phyloP scores from a whole-genome alignment of 179 eudicot species.

The Silene vulgaris region DNA sequence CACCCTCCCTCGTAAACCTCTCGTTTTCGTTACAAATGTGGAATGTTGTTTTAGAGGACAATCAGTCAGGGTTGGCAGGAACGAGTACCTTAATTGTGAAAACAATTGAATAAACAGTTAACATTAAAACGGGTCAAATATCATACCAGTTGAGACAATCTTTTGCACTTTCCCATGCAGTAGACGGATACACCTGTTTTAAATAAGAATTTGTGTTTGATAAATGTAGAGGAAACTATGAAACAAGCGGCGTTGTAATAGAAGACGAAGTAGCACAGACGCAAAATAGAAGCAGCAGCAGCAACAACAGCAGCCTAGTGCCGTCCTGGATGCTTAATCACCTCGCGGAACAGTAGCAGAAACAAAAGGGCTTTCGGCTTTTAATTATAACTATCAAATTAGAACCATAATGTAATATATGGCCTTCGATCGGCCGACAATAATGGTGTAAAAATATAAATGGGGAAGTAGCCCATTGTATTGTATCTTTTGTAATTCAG shows the following conservation, averaged over 20 bases:
- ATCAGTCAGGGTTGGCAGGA: too few species aligned
- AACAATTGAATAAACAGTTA: too few species aligned
- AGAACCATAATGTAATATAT: background rate
- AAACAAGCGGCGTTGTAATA: constrained; percentile 15
- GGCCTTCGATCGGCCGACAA: background rate
- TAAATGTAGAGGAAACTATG: background rate
- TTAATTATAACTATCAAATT: background rate
- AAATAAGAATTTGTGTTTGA: too few species aligned
- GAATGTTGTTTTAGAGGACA: too few species aligned
- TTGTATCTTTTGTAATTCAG: constrained; percentile 4
- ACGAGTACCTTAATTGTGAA: too few species aligned
- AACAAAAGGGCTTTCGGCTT: background rate
- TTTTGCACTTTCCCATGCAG: too few species aligned
- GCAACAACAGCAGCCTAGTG: background rate
- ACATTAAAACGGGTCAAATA: too few species aligned
- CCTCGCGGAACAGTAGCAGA: constrained; percentile 20
- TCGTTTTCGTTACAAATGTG: too few species aligned
- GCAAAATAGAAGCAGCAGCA: constrained; percentile 17
- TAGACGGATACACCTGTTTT: too few species aligned
- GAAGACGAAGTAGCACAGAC: constrained; percentile 23
- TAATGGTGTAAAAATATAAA: constrained; percentile 6
- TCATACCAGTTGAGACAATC: too few species aligned
- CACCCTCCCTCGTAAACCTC: too few species aligned
- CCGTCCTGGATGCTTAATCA: constrained; percentile 34
- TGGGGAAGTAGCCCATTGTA: background rate